Conservation (phyloP, 352 stramenopile genomes). For the Globisporangium acanthophoron region DNA sequence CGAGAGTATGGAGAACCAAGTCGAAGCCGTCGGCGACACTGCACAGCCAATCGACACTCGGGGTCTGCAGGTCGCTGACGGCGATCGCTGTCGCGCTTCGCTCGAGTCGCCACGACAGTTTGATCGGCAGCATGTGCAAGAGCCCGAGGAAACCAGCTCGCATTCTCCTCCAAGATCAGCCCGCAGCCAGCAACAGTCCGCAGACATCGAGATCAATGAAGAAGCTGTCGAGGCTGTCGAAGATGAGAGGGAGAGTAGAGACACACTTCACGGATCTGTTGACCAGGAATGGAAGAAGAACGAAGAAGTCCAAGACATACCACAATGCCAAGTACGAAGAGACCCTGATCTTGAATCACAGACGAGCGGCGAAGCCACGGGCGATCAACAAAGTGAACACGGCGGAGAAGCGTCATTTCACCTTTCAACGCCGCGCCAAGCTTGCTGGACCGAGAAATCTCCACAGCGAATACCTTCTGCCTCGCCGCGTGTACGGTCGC, state of each 20-base stretch:
- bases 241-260: too few species aligned
- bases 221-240: too few species aligned
- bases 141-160: not conserved
- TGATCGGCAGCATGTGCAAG: not conserved
- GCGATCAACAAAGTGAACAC: not conserved
- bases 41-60: not conserved
- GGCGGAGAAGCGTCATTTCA: not conserved
- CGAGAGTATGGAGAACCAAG: not conserved
- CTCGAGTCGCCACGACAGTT: not conserved
- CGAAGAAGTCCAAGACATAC: too few species aligned
- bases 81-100: not conserved
- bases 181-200: too few species aligned
- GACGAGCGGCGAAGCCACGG: not conserved
- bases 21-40: not conserved
- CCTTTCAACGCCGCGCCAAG: constrained; percentile 6
- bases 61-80: not conserved
- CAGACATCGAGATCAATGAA: too few species aligned
- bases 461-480: not conserved
- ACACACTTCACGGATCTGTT: too few species aligned
- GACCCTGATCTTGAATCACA: too few species aligned
- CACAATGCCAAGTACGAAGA: too few species aligned
- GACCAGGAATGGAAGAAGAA: too few species aligned
- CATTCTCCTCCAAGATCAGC: not conserved
- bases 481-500: not conserved
- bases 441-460: constrained; percentile 8